These are phyloP conservation scores for Ophiostoma himal-ulmi DNA, from an alignment of 2,329 filamentous ascomycete species.

Conservation along the genomic window DNA sequence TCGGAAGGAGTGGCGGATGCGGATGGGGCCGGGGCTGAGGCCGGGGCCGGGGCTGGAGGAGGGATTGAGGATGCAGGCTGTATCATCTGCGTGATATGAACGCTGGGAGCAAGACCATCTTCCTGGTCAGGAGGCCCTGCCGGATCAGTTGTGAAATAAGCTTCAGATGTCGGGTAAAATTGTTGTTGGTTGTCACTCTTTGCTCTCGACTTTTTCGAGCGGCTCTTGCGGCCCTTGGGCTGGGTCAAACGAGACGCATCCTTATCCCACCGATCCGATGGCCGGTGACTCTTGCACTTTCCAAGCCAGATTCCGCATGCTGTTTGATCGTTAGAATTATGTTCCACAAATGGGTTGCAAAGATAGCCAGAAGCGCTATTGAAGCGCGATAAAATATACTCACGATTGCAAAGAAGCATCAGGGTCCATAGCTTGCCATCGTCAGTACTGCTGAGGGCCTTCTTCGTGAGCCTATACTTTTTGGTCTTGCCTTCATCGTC, in stretches of 20 bases:
- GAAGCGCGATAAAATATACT: slow-evolving; percentile 36
- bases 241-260: slow-evolving; percentile 48
- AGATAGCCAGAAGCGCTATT: neutral
- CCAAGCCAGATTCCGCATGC: slow-evolving; percentile 91
- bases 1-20: neutral
- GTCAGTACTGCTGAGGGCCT: slow-evolving; percentile 56
- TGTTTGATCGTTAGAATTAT: slow-evolving; percentile 30
- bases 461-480: slow-evolving; percentile 72
- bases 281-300: slow-evolving; percentile 80
- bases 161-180: slow-evolving; percentile 48
- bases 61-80: neutral
- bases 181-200: slow-evolving; percentile 43
- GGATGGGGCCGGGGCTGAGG: neutral
- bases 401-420: slow-evolving; percentile 80
- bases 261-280: slow-evolving; percentile 75
- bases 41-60: neutral
- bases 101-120: slow-evolving; percentile 21
- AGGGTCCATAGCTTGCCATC: slow-evolving; percentile 64
- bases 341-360: neutral
- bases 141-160: slow-evolving; percentile 50
- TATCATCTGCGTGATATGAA: neutral
- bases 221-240: slow-evolving; percentile 44
- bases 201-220: slow-evolving; percentile 44
- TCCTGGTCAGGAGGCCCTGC: slow-evolving; percentile 41
- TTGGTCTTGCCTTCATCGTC: slow-evolving; percentile 58